These are phyloP conservation scores for Stephania cephalantha DNA, from an alignment of 164 flowering plant genomes.

Conservation along the genomic window DNA sequence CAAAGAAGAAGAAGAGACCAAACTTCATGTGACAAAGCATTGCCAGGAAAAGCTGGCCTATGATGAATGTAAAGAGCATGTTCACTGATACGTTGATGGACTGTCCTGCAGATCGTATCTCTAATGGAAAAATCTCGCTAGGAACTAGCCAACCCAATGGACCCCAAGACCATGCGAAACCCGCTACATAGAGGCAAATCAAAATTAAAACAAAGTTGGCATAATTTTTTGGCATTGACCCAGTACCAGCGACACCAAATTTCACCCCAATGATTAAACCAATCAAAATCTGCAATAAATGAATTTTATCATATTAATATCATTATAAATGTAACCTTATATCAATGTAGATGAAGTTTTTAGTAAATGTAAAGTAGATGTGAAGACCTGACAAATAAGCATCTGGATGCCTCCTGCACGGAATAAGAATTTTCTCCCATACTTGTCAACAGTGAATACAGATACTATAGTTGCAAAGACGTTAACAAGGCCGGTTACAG, in stretches of 20 bases:
- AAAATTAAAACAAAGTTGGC: conserved; percentile 14
- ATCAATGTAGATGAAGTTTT: not conserved
- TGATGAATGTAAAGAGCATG: conserved; percentile 26
- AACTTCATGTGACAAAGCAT: conserved; percentile 27
- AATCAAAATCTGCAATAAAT: conserved; percentile 10
- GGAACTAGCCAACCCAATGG: conserved; percentile 32
- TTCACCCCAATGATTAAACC: conserved; percentile 17
- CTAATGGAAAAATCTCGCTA: conserved; percentile 30
- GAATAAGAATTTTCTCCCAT: conserved; percentile 24
- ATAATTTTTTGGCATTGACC: conserved; percentile 11
- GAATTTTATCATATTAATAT: not conserved
- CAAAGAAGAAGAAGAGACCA: conserved; percentile 30
- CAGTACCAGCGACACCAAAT: conserved; percentile 21
- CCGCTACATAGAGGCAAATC: conserved; percentile 26
- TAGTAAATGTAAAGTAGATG: not conserved
- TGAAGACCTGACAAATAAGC: conserved; percentile 23
- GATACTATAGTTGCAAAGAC: conserved; percentile 22
- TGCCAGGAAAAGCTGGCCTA: conserved; percentile 23
- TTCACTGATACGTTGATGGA: conserved; percentile 25
- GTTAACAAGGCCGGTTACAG: conserved; percentile 25
- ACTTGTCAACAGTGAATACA: conserved; percentile 16
- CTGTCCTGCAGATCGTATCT: conserved; percentile 31
- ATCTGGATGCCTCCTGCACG: conserved; percentile 28
- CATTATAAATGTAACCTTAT: not conserved
- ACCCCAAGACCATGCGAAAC: conserved; percentile 32